Conservation (phyloP, 306 rosid species). For the Arachis stenosperma region DNA sequence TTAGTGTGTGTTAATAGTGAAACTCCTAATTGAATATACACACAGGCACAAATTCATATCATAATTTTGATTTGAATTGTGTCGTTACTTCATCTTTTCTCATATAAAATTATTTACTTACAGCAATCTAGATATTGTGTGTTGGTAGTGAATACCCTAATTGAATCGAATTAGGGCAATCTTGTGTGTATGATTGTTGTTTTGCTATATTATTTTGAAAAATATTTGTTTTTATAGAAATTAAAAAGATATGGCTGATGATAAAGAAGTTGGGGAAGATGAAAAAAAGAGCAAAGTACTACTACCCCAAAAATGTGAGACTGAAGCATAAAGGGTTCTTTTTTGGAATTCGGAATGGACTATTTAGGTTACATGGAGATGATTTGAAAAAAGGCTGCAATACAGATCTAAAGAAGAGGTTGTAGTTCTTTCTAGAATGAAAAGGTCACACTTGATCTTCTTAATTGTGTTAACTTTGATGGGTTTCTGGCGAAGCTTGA, state of each 20-base stretch:
- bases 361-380: conserved; percentile 71
- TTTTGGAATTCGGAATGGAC: conserved; percentile 69
- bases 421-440: conserved; percentile 64
- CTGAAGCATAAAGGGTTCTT: conserved; percentile 69
- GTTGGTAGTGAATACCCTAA: not conserved
- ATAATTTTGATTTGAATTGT: too few relatives aligned
- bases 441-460: conserved; percentile 48
- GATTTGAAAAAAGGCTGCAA: conserved; percentile 93
- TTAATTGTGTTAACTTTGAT: too few relatives aligned
- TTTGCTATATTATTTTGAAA: conserved; percentile 5
- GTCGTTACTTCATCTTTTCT: too few relatives aligned
- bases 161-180: not conserved
- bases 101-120: not conserved
- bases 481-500: too few relatives aligned
- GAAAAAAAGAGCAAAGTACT: conserved; percentile 57
- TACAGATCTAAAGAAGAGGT: conserved; percentile 89
- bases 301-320: conserved; percentile 44
- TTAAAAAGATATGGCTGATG: conserved; percentile 66
- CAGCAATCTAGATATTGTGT: not conserved
- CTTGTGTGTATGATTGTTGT: conserved; percentile 21
- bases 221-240: conserved; percentile 19
- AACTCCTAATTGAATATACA: too few relatives aligned
- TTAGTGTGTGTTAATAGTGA: too few relatives aligned
- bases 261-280: conserved; percentile 61
- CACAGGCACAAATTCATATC: too few relatives aligned